A percentile compares a stretch with the other conserved stretches of the same genome.
Evolutionary conservation across 2,329 filamentous ascomycete genomes (phyloP).

Genomic region (Ophiostoma ips): DNA sequence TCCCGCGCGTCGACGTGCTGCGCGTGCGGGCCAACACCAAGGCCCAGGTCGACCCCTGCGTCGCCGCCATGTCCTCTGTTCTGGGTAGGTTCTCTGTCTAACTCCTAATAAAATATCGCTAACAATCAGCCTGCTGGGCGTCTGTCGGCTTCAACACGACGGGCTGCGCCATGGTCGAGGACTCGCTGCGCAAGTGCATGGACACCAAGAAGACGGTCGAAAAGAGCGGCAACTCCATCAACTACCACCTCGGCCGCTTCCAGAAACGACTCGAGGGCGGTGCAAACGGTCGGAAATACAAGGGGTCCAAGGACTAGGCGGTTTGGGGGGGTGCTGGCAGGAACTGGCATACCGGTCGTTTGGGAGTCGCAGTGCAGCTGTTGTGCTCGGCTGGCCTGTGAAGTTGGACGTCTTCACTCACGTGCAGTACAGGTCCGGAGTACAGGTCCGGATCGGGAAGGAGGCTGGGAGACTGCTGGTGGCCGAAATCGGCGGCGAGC

Average conservation of each 20-base stretch:
- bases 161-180: slow-evolving; percentile 46
- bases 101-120: neutral
- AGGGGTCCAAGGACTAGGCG: slow-evolving; percentile 13
- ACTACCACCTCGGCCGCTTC: slow-evolving; percentile 78
- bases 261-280: slow-evolving; percentile 28
- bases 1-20: slow-evolving; percentile 41
- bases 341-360: too few relatives aligned
- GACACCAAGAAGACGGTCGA: slow-evolving; percentile 50
- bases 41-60: slow-evolving; percentile 35
- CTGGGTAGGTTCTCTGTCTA: slow-evolving; percentile 28
- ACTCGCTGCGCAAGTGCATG: slow-evolving; percentile 57
- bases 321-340: too few relatives aligned
- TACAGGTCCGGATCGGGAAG: too few relatives aligned
- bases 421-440: too few relatives aligned
- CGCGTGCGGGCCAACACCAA: slow-evolving; percentile 39
- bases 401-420: too few relatives aligned
- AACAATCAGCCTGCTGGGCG: slow-evolving; percentile 63
- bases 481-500: neutral
- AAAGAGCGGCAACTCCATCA: slow-evolving; percentile 60
- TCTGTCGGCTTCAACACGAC: slow-evolving; percentile 55
- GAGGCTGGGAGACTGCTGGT: too few relatives aligned
- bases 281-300: slow-evolving; percentile 34
- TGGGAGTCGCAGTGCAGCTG: too few relatives aligned
- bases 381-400: neutral
- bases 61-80: slow-evolving; percentile 43